Evolutionary conservation across 345 rosid genomes (phyloP).

Genomic region (Microthlaspi erraticum): DNA sequence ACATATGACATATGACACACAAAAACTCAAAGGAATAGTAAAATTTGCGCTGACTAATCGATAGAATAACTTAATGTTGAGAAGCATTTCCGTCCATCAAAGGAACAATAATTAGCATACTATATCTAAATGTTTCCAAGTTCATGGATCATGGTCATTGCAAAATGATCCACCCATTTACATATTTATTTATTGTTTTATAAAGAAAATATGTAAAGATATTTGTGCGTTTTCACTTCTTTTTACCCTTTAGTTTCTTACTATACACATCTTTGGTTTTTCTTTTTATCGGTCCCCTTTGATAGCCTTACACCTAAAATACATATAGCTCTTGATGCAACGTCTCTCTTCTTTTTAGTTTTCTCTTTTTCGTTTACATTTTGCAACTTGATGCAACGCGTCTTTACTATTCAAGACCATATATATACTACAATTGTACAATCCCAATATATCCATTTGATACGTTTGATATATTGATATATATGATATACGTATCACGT

Average conservation of each 20-base stretch:
- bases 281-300: constrained; percentile 31
- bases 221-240: neutral
- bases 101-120: neutral
- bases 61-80: neutral
- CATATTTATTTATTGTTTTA: neutral
- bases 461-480: neutral
- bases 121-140: neutral
- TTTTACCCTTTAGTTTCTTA: constrained; percentile 36
- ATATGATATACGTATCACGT: neutral
- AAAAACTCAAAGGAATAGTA: neutral
- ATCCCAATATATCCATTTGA: neutral
- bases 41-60: neutral
- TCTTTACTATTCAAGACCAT: constrained; percentile 15
- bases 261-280: constrained; percentile 31
- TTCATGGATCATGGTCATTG: neutral
- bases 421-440: constrained; percentile 9
- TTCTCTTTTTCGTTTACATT: constrained; percentile 1
- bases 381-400: constrained; percentile 36
- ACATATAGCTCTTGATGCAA: constrained; percentile 45
- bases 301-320: constrained; percentile 45
- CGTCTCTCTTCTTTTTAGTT: constrained; percentile 23
- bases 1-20: neutral
- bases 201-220: neutral
- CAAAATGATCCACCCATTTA: neutral
- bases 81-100: neutral